Base-by-base conservation (phyloP, 495 filamentous ascomycete species). In the Penicillium pulvis region DNA sequence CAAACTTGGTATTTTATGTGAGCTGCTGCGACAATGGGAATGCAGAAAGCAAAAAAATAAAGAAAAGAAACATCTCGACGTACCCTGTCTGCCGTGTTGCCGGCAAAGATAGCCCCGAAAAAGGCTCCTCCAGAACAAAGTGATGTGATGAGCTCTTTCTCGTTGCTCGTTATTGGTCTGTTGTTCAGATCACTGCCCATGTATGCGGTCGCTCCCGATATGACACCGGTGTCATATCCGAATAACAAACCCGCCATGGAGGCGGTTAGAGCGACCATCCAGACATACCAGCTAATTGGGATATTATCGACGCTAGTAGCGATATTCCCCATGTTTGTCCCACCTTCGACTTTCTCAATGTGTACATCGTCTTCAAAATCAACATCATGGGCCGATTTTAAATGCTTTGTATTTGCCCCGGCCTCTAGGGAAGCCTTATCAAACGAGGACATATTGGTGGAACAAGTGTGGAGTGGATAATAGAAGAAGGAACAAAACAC, bases 41-140 rank as follows among this genome's bases (percentile, higher is more conserved):
- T 28, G 28, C 23, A 11, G 19, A 9, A 47, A 8, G 42, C 10
- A 19, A 16, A 20, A 2, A 28, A 26, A 9, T 31, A 17, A 31
- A 31, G 26, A 23, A 4, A 23, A 30, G n/a, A 14, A 4, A 19
- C 10, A 11, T 36, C 10, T 35, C 17, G 48, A 51, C 59, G 4
- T 54, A 64, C 59, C 42, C 63, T 64, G 59, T 85, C 81, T 14
- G 81, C 82, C 1, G 77, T 74, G 26, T 73, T 67, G 16, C 81
- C 81, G 35, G 81, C 81, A 43, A 77, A 71, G 51, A 84, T 76
- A n/a, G 81, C 62, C 1, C 82, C 83, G 23, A 83, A 67, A 48
- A 85, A 77, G 8, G 79, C 81, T 19, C 78, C 80, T 36, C 70
- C 79, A 35, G 75, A 78, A 11, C 69, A 74, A 45, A 82, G 65